phyloP scores from a whole-genome alignment of 208 protist genomes.

The Trichomonas tenax region DNA sequence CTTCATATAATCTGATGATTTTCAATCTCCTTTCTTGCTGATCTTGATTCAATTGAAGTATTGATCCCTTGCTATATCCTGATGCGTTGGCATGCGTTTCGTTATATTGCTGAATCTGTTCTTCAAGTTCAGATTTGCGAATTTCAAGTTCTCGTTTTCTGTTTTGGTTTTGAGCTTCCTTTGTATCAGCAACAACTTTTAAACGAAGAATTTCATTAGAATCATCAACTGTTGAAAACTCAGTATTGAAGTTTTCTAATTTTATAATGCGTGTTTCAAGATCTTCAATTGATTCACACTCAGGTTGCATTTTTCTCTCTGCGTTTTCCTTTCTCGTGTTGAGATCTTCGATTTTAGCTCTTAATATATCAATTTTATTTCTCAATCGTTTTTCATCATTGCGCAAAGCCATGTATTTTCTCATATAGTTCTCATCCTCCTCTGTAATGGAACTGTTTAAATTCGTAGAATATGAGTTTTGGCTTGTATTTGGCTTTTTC shows the following conservation, averaged over 20 bases:
- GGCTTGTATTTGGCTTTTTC: too few species aligned
- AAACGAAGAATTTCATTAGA: background rate
- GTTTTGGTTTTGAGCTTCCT: background rate
- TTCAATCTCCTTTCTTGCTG: background rate
- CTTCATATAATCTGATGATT: background rate
- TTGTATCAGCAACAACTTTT: background rate
- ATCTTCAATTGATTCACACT: background rate
- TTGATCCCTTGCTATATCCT: background rate
- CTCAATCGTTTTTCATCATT: background rate
- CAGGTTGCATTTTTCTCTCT: background rate
- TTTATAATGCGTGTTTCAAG: background rate
- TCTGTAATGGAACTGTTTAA: too few species aligned
- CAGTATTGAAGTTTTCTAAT: background rate
- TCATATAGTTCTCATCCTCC: too few species aligned
- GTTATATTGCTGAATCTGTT: background rate
- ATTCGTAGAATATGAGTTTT: too few species aligned
- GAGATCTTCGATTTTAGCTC: background rate
- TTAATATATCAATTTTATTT: background rate
- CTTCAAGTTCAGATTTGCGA: background rate
- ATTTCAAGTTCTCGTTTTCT: background rate
- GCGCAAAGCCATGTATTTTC: too few species aligned
- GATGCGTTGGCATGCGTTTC: background rate
- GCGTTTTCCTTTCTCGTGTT: background rate
- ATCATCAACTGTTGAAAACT: background rate
- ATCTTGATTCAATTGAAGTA: background rate